phyloP scores from a whole-genome alignment of 495 filamentous ascomycete species.

The Daldinia vernicosa region DNA sequence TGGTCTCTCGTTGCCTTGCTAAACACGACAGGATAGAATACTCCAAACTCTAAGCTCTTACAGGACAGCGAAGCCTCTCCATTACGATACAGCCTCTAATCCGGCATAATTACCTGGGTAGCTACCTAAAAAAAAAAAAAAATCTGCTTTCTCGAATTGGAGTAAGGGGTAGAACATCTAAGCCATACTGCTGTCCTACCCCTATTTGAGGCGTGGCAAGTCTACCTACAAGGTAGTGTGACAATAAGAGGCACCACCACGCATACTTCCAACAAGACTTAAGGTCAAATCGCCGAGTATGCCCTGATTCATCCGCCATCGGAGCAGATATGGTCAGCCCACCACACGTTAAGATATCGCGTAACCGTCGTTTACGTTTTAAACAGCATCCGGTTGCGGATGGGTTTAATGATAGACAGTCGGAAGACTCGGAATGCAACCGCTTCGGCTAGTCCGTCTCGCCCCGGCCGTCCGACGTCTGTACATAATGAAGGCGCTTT shows the following conservation, averaged over 20 bases:
- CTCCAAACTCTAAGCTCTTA: neutral
- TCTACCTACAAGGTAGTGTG: neutral
- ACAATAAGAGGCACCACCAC: neutral
- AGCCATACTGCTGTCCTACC: neutral
- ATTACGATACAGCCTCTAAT: neutral
- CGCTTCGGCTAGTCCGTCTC: neutral
- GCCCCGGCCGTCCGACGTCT: neutral
- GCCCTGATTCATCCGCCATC: neutral
- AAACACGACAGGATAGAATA: neutral
- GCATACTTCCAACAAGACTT: neutral
- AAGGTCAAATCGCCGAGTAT: neutral
- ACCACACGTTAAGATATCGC: neutral
- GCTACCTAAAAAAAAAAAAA: no score
- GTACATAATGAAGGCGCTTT: neutral
- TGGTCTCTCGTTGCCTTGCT: neutral
- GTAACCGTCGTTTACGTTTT: neutral
- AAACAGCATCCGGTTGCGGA: neutral
- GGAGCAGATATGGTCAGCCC: neutral
- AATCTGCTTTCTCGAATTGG: neutral
- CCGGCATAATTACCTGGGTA: neutral
- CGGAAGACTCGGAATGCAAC: slow-evolving; percentile 10
- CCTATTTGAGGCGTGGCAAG: neutral
- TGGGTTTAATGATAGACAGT: neutral
- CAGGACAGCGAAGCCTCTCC: neutral
- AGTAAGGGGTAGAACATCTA: neutral